Evolutionary conservation across 345 rosid species (phyloP).

Genomic region (Salix dunnii): DNA sequence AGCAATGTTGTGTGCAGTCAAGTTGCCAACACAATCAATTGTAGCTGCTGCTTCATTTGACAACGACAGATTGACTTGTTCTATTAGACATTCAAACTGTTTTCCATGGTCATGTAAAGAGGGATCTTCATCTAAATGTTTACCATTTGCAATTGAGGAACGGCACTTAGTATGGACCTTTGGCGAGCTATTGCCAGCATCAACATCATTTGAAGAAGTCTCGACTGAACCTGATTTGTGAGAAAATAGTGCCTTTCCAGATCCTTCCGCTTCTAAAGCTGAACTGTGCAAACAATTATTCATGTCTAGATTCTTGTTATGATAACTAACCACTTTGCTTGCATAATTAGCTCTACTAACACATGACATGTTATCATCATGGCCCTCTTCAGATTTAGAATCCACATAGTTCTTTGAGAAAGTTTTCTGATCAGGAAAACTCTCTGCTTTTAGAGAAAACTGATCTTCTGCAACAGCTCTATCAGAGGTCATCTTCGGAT

Average conservation of each 20-base stretch:
- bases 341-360: conserved; percentile 38
- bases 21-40: not conserved
- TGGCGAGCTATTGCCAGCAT: conserved; percentile 19
- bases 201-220: conserved; percentile 27
- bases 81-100: not conserved
- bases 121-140: conserved; percentile 6
- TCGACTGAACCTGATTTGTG: conserved; percentile 33
- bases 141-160: conserved; percentile 6
- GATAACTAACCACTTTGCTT: conserved; percentile 23
- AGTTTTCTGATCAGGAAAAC: conserved; percentile 34
- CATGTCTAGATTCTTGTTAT: conserved; percentile 33
- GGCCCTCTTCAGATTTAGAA: conserved; percentile 44
- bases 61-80: not conserved
- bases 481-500: conserved; percentile 29
- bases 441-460: conserved; percentile 31
- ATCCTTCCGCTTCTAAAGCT: conserved; percentile 33
- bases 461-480: conserved; percentile 28
- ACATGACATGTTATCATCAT: conserved; percentile 55
- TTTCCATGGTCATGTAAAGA: not conserved
- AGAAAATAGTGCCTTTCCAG: conserved; percentile 33
- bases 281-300: conserved; percentile 42
- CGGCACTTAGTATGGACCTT: conserved; percentile 22
- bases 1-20: not conserved
- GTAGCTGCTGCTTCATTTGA: conserved; percentile 11
- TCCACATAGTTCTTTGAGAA: conserved; percentile 26